Conservation (phyloP, 805 yeast genomes). For the Candida nemodendra region DNA sequence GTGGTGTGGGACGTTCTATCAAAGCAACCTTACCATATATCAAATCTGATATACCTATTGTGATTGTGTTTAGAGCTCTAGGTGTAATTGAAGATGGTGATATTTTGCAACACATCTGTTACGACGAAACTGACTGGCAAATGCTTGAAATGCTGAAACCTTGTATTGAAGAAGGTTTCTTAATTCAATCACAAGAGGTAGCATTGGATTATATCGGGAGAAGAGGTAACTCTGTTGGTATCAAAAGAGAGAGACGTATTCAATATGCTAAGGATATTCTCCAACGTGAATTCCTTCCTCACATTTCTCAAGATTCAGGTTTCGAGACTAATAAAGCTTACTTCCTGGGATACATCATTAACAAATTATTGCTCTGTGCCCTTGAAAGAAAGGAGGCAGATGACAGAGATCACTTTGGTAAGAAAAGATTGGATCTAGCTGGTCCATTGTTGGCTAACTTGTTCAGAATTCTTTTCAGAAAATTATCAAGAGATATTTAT, state of each 20-base stretch:
- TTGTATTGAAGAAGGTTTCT: constrained; percentile 98
- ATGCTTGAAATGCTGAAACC: constrained; percentile 99
- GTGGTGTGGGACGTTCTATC: constrained; percentile 74
- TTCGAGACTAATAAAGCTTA: constrained; percentile 96
- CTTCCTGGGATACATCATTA: constrained; percentile 97
- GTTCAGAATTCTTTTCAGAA: constrained; percentile 91
- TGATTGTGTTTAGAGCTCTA: constrained; percentile 93
- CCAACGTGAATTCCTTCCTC: constrained; percentile 95
- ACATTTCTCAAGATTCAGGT: constrained; percentile 96
- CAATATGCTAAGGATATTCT: constrained; percentile 96
- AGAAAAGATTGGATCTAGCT: constrained; percentile 96
- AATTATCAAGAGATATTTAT: constrained; percentile 93
- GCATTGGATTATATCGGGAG: constrained; percentile 98
- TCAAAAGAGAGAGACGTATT: constrained; percentile 95
- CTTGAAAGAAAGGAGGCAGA: constrained; percentile 97
- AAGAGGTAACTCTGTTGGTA: constrained; percentile 96
- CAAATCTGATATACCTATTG: constrained; percentile 95
- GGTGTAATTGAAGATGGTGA: constrained; percentile 99
- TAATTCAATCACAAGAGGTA: constrained; percentile 96
- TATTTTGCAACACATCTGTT: constrained; percentile 95
- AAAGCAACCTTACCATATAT: constrained; percentile 96
- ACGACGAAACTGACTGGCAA: constrained; percentile 98
- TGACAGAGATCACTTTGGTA: constrained; percentile 99
- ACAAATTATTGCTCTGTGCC: constrained; percentile 90
- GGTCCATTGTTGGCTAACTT: constrained; percentile 96